Conservation (phyloP, 192 early-diverging fungal species). For the Backusella luteola region DNA sequence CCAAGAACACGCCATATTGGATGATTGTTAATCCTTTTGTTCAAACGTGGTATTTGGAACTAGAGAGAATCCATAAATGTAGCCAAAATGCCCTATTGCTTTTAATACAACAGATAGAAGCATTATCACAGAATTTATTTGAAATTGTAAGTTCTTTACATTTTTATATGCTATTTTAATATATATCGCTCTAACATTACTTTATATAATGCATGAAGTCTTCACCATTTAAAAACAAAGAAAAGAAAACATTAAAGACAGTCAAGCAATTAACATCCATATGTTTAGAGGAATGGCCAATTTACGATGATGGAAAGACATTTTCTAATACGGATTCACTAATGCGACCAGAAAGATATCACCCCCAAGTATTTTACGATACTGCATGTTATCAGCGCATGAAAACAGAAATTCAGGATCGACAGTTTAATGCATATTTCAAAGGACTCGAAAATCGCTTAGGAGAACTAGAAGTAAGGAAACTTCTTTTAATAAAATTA, state of each 20-base stretch:
- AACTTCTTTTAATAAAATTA: background rate
- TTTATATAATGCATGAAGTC: background rate
- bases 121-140: background rate
- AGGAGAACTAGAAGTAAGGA: background rate
- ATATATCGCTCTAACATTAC: background rate
- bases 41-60: background rate
- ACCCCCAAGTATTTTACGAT: background rate
- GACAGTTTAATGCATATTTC: slow-evolving; percentile 1
- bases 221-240: slow-evolving; percentile 8
- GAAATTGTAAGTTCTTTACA: background rate
- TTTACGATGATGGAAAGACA: background rate
- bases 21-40: slow-evolving; percentile 8
- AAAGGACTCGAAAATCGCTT: background rate
- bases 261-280: background rate
- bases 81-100: background rate
- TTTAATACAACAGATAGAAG: background rate
- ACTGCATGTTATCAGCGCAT: background rate
- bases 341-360: background rate
- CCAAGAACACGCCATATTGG: slow-evolving; percentile 5
- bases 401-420: slow-evolving; percentile 11
- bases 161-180: background rate
- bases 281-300: background rate
- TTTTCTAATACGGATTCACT: background rate
- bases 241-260: background rate
- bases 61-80: background rate